These are phyloP conservation scores for Nicotiana tomentosiformis DNA, from an alignment of 257 asterid genomes.

Conservation along the genomic window DNA sequence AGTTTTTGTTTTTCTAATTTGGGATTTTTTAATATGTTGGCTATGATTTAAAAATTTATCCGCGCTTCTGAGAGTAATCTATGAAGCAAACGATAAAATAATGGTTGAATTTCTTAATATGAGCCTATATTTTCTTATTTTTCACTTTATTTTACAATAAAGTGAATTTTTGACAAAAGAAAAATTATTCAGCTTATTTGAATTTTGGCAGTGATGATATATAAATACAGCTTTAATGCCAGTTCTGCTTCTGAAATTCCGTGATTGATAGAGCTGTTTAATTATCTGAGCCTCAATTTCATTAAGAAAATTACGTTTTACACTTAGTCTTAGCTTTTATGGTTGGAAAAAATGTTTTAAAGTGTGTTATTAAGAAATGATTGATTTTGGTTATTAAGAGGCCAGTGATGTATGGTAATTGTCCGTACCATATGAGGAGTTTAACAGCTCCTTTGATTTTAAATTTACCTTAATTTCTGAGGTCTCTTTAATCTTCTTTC, in stretches of 20 bases:
- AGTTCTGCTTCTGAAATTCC: constrained; percentile 98
- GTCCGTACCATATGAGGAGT: constrained; percentile 6
- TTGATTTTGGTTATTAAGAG: background rate
- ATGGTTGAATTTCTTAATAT: constrained; percentile 90
- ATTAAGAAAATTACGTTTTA: background rate
- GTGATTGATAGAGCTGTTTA: constrained; percentile 87
- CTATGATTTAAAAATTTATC: constrained; percentile 57
- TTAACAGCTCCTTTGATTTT: background rate
- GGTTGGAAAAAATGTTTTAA: too few species aligned
- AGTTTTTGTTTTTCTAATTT: too few species aligned
- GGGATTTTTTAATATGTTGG: constrained; percentile 12
- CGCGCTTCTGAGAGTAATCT: constrained; percentile 78
- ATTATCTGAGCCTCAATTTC: constrained; percentile 45
- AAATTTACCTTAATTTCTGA: constrained; percentile 3
- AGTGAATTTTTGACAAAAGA: background rate
- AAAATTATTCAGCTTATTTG: background rate
- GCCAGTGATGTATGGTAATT: constrained; percentile 11
- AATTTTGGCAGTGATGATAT: constrained; percentile 51
- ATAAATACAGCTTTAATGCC: constrained; percentile 63
- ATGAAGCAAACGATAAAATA: constrained; percentile 43
- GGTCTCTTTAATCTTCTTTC: background rate
- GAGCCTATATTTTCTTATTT: constrained; percentile 34
- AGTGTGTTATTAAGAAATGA: too few species aligned
- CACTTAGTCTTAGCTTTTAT: background rate
- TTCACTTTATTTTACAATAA: background rate